A percentile compares a stretch with the other conserved stretches of the same genome.
Evolutionary conservation across 176 grass and related monocot genomes (phyloP).

Genomic region (Carex littledalei): DNA sequence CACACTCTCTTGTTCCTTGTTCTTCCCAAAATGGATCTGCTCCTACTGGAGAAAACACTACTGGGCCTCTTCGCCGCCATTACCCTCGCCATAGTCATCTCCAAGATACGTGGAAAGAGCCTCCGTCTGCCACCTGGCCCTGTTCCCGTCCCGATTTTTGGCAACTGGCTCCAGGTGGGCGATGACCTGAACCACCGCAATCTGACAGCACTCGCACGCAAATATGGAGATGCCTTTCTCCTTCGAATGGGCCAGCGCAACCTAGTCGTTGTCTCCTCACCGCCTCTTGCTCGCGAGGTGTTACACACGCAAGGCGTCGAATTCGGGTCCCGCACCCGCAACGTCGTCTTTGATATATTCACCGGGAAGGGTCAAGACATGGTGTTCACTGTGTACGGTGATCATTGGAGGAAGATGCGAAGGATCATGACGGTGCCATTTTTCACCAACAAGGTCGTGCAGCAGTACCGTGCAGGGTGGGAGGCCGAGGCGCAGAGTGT

Average conservation of each 20-base stretch:
- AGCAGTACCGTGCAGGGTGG: conserved; percentile 63
- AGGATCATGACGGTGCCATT: conserved; percentile 89
- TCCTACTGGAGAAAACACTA: conserved; percentile 57
- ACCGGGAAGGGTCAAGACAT: conserved; percentile 83
- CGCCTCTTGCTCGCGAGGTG: conserved; percentile 60
- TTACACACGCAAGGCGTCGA: conserved; percentile 85
- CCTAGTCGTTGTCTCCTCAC: conserved; percentile 70
- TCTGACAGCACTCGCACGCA: conserved; percentile 47
- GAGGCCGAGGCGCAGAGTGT: conserved; percentile 65
- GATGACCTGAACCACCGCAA: conserved; percentile 94
- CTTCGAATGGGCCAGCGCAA: conserved; percentile 85
- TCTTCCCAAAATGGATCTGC: conserved; percentile 45
- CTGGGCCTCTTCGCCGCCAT: conserved; percentile 56
- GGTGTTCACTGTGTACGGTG: conserved; percentile 91
- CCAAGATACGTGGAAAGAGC: conserved; percentile 56
- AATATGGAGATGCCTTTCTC: conserved; percentile 67
- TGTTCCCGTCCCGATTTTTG: conserved; percentile 61
- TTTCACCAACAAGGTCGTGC: conserved; percentile 92
- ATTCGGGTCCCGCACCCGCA: conserved; percentile 88
- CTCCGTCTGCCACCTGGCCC: conserved; percentile 62
- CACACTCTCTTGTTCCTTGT: not conserved
- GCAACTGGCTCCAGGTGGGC: conserved; percentile 89
- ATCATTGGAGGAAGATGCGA: conserved; percentile 96
- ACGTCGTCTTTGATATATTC: conserved; percentile 93
- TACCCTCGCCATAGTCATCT: conserved; percentile 47